A percentile compares a stretch with the other conserved stretches of the same genome.
Conservation (phyloP, 345 rosid genomes). For the Citrus unshiu region DNA sequence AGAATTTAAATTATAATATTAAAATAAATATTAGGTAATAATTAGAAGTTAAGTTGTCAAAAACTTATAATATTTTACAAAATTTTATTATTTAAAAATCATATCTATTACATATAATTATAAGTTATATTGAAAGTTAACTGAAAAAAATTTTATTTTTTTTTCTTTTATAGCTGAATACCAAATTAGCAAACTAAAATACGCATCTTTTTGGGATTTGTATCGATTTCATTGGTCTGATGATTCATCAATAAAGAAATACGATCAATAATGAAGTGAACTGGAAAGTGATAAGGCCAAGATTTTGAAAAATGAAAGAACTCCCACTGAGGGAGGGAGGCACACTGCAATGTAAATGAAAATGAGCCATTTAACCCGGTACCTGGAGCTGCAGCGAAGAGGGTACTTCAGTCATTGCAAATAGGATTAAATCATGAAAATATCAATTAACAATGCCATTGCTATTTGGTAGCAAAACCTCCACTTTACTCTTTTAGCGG, state of each 20-base stretch:
- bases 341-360: too few relatives aligned
- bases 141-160: too few relatives aligned
- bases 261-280: not conserved
- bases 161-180: too few relatives aligned
- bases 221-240: not conserved
- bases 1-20: too few relatives aligned
- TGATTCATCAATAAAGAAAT: not conserved
- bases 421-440: not conserved
- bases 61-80: too few relatives aligned
- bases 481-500: slow-evolving; percentile 8
- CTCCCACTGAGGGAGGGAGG: not conserved
- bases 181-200: not conserved
- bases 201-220: not conserved
- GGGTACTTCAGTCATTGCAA: not conserved
- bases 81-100: too few relatives aligned
- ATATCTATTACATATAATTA: too few relatives aligned
- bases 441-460: not conserved
- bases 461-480: not conserved
- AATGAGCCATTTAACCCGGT: too few relatives aligned
- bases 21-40: too few relatives aligned
- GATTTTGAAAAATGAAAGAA: not conserved
- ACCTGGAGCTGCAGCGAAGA: not conserved
- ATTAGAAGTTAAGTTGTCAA: too few relatives aligned
- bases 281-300: not conserved
- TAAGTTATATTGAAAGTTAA: too few relatives aligned